These are phyloP conservation scores for Rhodotorula sp. DNA, from an alignment of 1,284 basidiomycete species.

Conservation along the genomic window DNA sequence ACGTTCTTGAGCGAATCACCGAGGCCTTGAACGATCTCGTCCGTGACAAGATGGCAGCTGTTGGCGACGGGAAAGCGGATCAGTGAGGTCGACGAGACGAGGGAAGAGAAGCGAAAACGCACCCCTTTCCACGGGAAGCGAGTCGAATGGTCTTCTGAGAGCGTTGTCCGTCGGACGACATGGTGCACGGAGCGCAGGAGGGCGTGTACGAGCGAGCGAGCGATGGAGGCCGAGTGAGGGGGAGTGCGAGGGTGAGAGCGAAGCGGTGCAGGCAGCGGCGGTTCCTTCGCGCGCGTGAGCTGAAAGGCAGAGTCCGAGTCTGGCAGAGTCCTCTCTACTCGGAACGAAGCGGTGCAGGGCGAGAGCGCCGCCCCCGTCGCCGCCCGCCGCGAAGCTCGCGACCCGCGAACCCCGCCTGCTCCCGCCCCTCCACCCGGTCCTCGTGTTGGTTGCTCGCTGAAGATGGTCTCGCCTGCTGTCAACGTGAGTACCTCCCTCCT, in stretches of 20 bases:
- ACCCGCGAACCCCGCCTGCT: not conserved
- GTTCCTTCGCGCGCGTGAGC: too few relatives aligned
- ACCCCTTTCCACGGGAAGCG: constrained; percentile 26
- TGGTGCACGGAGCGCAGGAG: not conserved
- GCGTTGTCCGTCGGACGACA: constrained; percentile 17
- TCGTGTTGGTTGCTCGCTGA: too few relatives aligned
- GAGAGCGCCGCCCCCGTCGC: not conserved
- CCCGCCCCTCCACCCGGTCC: not conserved
- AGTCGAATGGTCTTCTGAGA: constrained; percentile 31
- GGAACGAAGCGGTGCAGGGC: too few relatives aligned
- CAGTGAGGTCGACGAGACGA: not conserved
- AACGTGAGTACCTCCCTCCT: constrained; percentile 17
- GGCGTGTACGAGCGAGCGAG: not conserved
- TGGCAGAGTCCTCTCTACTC: not conserved
- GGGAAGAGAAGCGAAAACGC: not conserved
- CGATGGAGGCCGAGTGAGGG: not conserved
- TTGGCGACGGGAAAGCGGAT: constrained; percentile 9
- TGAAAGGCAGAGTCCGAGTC: not conserved
- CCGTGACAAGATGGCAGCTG: constrained; percentile 52
- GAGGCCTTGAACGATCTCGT: constrained; percentile 50
- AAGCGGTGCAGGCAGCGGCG: not conserved
- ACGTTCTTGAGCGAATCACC: constrained; percentile 47
- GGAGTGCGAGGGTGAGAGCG: not conserved
- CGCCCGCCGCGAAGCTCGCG: not conserved
- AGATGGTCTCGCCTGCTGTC: constrained; percentile 26